phyloP scores from a whole-genome alignment of 768 basidiomycete genomes.

The Suillus tomentosus region DNA sequence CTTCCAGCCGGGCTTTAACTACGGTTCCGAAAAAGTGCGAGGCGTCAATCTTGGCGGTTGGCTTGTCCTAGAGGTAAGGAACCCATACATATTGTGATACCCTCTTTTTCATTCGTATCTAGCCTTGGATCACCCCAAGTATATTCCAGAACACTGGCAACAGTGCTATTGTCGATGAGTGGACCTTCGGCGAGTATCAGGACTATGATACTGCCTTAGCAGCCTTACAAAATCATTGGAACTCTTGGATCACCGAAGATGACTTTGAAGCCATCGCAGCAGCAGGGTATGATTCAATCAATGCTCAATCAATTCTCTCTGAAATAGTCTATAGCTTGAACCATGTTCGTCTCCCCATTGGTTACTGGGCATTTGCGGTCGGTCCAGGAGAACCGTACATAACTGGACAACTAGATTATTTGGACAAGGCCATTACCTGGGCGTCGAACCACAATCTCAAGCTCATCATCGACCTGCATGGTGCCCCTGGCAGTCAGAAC shows the following conservation, averaged over 20 bases:
- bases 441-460: slow-evolving; percentile 44
- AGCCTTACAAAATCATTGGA: slow-evolving; percentile 73
- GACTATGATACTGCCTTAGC: slow-evolving; percentile 45
- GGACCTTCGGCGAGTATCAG: slow-evolving; percentile 57
- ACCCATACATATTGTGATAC: slow-evolving; percentile 25
- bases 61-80: slow-evolving; percentile 31
- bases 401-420: slow-evolving; percentile 48
- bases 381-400: slow-evolving; percentile 42
- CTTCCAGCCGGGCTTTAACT: slow-evolving; percentile 27
- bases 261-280: slow-evolving; percentile 65
- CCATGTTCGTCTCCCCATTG: slow-evolving; percentile 63
- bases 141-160: slow-evolving; percentile 70
- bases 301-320: slow-evolving; percentile 12
- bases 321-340: slow-evolving; percentile 51
- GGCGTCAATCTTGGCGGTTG: slow-evolving; percentile 39
- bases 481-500: slow-evolving; percentile 52
- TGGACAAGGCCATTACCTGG: slow-evolving; percentile 46
- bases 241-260: slow-evolving; percentile 62
- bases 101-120: slow-evolving; percentile 14
- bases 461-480: slow-evolving; percentile 56
- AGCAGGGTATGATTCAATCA: slow-evolving; percentile 4
- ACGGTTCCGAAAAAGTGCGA: slow-evolving; percentile 30
- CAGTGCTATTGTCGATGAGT: slow-evolving; percentile 36
- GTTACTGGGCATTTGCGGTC: slow-evolving; percentile 49
- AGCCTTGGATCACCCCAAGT: slow-evolving; percentile 80